Conservation (phyloP, 1,284 basidiomycete genomes). For the Coniferiporia weirii region DNA sequence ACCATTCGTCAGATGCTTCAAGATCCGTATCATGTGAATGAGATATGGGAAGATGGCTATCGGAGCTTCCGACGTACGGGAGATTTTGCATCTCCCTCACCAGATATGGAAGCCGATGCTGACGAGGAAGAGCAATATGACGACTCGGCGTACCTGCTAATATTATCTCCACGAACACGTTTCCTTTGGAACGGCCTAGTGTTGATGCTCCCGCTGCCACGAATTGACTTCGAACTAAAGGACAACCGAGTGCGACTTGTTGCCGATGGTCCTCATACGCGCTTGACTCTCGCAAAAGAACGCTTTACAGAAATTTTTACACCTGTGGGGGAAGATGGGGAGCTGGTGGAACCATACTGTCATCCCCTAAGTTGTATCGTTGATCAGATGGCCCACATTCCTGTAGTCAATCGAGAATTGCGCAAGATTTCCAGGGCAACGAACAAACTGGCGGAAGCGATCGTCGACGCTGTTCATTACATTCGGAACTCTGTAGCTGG, state of each 20-base stretch:
- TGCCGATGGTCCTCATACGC: slow-evolving; percentile 80
- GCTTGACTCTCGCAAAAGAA: slow-evolving; percentile 76
- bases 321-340: slow-evolving; percentile 55
- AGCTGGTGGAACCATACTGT: slow-evolving; percentile 38
- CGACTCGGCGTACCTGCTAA: slow-evolving; percentile 65
- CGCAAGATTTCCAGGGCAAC: slow-evolving; percentile 88
- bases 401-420: slow-evolving; percentile 84
- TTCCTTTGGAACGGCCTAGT: slow-evolving; percentile 97
- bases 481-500: slow-evolving; percentile 67
- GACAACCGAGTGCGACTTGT: slow-evolving; percentile 83
- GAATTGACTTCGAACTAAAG: slow-evolving; percentile 72
- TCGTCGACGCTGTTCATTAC: slow-evolving; percentile 85
- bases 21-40: slow-evolving; percentile 78
- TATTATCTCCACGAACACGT: slow-evolving; percentile 80
- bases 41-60: slow-evolving; percentile 52
- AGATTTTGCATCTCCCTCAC: slow-evolving; percentile 39
- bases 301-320: slow-evolving; percentile 69
- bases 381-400: slow-evolving; percentile 91
- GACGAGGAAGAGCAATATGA: slow-evolving; percentile 43
- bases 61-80: slow-evolving; percentile 30
- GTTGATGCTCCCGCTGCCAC: slow-evolving; percentile 63
- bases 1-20: slow-evolving; percentile 78
- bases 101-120: slow-evolving; percentile 40
- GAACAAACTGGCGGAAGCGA: slow-evolving; percentile 87
- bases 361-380: slow-evolving; percentile 57